Conservation (phyloP, 1,139 yeast species). For the Geotrichum klebahnii region DNA sequence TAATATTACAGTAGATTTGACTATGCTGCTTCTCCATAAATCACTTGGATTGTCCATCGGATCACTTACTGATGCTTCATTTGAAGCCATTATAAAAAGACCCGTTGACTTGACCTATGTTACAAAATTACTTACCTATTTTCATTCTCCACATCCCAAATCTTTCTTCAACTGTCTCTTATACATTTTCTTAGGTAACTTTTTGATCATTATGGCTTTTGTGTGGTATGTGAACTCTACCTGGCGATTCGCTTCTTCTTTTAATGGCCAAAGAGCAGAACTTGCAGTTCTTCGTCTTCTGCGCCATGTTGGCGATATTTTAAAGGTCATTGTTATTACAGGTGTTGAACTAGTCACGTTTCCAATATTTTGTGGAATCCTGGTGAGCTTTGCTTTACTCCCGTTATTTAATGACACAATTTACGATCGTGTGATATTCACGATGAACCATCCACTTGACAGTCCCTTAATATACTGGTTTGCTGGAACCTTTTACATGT, state of each 20-base stretch:
- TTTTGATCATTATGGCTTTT: slow-evolving; percentile 20
- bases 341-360: slow-evolving; percentile 75
- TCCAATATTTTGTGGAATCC: slow-evolving; percentile 81
- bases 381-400: slow-evolving; percentile 60
- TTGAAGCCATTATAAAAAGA: slow-evolving; percentile 6
- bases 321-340: slow-evolving; percentile 72
- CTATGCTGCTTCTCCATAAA: neutral
- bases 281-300: slow-evolving; percentile 25
- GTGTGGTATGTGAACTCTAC: slow-evolving; percentile 24
- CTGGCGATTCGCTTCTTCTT: slow-evolving; percentile 24
- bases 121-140: slow-evolving; percentile 9
- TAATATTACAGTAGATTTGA: slow-evolving; percentile 7
- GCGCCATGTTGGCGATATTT: slow-evolving; percentile 48
- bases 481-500: slow-evolving; percentile 82
- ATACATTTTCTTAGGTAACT: slow-evolving; percentile 25
- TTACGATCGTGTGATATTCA: slow-evolving; percentile 22
- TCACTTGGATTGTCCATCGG: slow-evolving; percentile 1
- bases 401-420: slow-evolving; percentile 34
- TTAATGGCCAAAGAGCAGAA: slow-evolving; percentile 23
- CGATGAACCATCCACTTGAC: slow-evolving; percentile 29
- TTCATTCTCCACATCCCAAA: slow-evolving; percentile 20
- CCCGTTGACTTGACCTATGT: slow-evolving; percentile 6
- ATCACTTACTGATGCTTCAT: neutral
- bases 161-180: slow-evolving; percentile 24
- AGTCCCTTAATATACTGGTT: slow-evolving; percentile 54